Percentiles rank a stretch among this genome's conserved stretches.
Conservation (phyloP, 257 asterid species). For the Ocimum tenuiflorum region DNA sequence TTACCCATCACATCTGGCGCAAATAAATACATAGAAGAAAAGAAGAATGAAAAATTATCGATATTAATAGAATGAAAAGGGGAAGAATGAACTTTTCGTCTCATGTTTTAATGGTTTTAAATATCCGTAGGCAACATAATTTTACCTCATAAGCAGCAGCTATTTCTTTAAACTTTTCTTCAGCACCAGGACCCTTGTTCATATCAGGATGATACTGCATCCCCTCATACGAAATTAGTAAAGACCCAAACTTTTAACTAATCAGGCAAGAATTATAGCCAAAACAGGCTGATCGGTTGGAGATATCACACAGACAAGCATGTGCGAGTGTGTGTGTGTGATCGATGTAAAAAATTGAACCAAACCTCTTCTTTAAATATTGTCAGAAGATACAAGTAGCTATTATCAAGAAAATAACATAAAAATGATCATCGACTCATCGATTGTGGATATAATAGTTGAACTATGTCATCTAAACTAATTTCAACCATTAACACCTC, state of each 20-base stretch:
- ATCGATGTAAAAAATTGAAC: too few relatives aligned
- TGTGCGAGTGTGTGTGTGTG: too few relatives aligned
- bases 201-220: slow-evolving; percentile 94
- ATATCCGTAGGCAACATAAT: background rate
- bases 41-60: background rate
- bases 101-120: background rate
- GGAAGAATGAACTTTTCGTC: background rate
- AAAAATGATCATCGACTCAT: too few relatives aligned
- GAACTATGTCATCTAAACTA: background rate
- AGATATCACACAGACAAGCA: background rate
- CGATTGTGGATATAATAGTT: too few relatives aligned
- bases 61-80: background rate
- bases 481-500: background rate
- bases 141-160: slow-evolving; percentile 95
- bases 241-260: background rate
- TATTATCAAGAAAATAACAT: too few relatives aligned
- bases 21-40: background rate
- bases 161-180: slow-evolving; percentile 89
- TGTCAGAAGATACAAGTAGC: too few relatives aligned
- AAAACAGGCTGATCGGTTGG: background rate
- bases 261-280: background rate
- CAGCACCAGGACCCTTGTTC: slow-evolving; percentile 76
- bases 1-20: too few relatives aligned
- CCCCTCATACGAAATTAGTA: slow-evolving; percentile 8
- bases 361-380: too few relatives aligned